phyloP scores from a whole-genome alignment of 768 basidiomycete genomes.

The Leucogyrophana mollusca region DNA sequence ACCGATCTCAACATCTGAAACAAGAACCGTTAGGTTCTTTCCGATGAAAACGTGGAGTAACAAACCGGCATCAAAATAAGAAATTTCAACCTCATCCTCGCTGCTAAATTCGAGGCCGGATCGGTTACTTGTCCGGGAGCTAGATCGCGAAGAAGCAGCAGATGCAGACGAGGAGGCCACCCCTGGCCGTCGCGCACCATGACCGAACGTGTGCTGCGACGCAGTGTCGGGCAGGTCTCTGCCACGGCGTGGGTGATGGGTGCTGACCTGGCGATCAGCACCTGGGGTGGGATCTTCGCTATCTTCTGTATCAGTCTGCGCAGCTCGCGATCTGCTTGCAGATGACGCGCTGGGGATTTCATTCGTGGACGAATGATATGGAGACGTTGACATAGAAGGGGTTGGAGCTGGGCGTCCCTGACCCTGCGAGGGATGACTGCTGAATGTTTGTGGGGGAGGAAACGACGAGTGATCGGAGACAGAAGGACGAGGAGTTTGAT shows the following conservation, averaged over 20 bases:
- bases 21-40: conserved; percentile 36
- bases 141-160: conserved; percentile 42
- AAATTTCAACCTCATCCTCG: conserved; percentile 47
- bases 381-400: conserved; percentile 11
- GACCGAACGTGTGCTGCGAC: conserved; percentile 51
- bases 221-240: conserved; percentile 37
- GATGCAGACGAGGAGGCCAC: conserved; percentile 13
- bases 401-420: conserved; percentile 23
- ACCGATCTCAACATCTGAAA: conserved; percentile 27
- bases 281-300: conserved; percentile 37
- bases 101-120: conserved; percentile 42
- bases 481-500: conserved; percentile 47
- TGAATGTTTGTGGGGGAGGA: conserved; percentile 13
- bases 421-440: conserved; percentile 34
- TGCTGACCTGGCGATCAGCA: conserved; percentile 26
- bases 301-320: conserved; percentile 23
- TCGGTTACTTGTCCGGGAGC: conserved; percentile 39
- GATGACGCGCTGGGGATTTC: background rate
- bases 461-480: conserved; percentile 23
- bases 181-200: conserved; percentile 31
- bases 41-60: conserved; percentile 39
- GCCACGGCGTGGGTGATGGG: conserved; percentile 16
- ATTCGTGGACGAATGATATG: conserved; percentile 11
- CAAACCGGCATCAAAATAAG: conserved; percentile 34
- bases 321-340: conserved; percentile 6